Evolutionary conservation across 257 asterid species (phyloP), one percentile per base, ranked within the genome.

Genomic region (Dorcoceras hygrometricum): DNA sequence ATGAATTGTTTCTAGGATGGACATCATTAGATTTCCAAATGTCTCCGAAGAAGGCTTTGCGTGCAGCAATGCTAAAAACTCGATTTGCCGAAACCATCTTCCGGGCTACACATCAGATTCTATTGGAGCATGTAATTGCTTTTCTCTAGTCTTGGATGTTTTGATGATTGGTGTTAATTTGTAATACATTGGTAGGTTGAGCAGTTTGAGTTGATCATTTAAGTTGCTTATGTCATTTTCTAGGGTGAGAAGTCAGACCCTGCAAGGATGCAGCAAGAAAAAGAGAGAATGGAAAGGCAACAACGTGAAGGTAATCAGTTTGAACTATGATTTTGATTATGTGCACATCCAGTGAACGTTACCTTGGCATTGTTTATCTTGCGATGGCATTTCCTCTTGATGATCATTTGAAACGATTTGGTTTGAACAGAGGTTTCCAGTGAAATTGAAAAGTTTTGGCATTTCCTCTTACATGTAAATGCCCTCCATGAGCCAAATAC

Each of bases 41-140:
- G 54, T 46, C 54, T 46, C 54, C 54, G 18, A 46, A 46, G 54
- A 46, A 46, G 22, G 54, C 22, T 46, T 46, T 46, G 54, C 22
- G 54, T 12, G 54, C 54, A 14, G 54, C 54, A 63, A 83, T 74
- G 95, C 77, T 92, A 10, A 89, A 81, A 74, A 87, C 80, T 50
- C 91, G 93, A 53, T 92, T 80, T 76, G 97, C 98, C 25, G 96
- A 78, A 73, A 90, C 91, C 0, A 86, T 89, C 53, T 80, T 78
- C 65, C 89, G 67, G 79, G 95, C 93, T 34, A 85, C 77, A 6
- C 91, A 82, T 60, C 82, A 77, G 73, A 65, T 61, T 8, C 60
- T 60, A n/a, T 62, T 50, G 57, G 75, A 69, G n/a, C 66, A 75
- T 39, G 87, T 84, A 79, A 70, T 22, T 66, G 59, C 63, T 54